A percentile compares a stretch with the other conserved stretches of the same genome.
Conservation (phyloP, 2,329 filamentous ascomycete species). For the Alternaria brassicicola region DNA sequence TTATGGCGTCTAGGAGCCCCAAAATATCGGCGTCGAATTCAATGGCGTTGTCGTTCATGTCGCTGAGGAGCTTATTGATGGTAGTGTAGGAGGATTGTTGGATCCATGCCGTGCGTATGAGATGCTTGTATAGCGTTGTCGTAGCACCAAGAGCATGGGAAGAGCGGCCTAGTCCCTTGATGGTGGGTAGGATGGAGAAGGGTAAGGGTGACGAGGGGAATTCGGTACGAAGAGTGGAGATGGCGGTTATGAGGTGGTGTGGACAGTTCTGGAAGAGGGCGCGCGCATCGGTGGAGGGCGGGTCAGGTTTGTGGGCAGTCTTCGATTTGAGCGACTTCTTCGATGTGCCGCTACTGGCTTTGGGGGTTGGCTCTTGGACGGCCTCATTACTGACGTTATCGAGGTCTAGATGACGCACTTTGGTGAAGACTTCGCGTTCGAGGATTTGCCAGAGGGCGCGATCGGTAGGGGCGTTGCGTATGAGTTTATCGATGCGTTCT, state of each 20-base stretch:
- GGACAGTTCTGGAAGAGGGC: conserved; percentile 70
- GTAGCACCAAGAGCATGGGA: conserved; percentile 75
- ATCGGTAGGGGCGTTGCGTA: conserved; percentile 65
- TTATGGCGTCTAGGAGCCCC: conserved; percentile 46
- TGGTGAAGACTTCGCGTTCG: conserved; percentile 69
- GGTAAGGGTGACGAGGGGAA: conserved; percentile 67
- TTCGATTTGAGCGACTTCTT: neutral
- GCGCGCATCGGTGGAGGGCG: conserved; percentile 52
- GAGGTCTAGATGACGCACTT: conserved; percentile 64
- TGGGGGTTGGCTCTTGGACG: neutral
- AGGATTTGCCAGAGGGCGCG: conserved; percentile 70
- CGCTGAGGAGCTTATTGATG: conserved; percentile 63
- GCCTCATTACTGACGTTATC: conserved; percentile 24
- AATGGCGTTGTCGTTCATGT: conserved; percentile 70
- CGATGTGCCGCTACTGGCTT: neutral
- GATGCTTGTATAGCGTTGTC: conserved; percentile 71
- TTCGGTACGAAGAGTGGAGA: conserved; percentile 62
- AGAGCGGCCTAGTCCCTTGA: conserved; percentile 70
- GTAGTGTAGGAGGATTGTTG: conserved; percentile 63
- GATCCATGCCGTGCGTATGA: conserved; percentile 67
- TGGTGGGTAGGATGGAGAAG: conserved; percentile 67
- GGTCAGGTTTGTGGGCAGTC: conserved; percentile 1
- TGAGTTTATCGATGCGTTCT: conserved; percentile 58
- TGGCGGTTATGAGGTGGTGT: conserved; percentile 62
- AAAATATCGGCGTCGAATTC: conserved; percentile 60